Evolutionary conservation across 1,139 yeast genomes (phyloP).

Genomic region (Saccharomyces pastorianus): DNA sequence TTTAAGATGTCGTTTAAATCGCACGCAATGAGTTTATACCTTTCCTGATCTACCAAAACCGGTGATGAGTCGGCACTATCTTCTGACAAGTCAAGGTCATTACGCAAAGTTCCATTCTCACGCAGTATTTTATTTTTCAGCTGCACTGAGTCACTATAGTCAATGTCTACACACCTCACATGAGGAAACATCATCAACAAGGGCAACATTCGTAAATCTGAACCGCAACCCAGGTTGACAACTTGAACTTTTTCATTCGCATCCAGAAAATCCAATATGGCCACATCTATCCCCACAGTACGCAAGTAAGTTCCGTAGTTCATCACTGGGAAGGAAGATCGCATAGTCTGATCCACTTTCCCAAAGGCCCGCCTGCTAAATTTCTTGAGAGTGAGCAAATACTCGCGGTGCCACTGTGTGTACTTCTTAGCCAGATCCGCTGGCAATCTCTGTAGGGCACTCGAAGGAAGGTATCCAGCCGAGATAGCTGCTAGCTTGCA

Average conservation of each 20-base stretch:
- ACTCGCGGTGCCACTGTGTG: slow-evolving; percentile 17
- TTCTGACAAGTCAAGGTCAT: slow-evolving; percentile 15
- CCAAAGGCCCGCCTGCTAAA: slow-evolving; percentile 22
- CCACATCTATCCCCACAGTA: slow-evolving; percentile 50
- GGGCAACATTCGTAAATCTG: slow-evolving; percentile 59
- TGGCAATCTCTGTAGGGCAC: slow-evolving; percentile 32
- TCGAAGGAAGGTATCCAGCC: slow-evolving; percentile 50
- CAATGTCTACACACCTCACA: slow-evolving; percentile 60
- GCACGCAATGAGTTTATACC: slow-evolving; percentile 12
- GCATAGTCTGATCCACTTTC: slow-evolving; percentile 21
- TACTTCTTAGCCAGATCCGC: slow-evolving; percentile 34
- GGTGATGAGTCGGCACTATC: slow-evolving; percentile 13
- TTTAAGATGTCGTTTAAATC: slow-evolving; percentile 23
- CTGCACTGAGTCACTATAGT: slow-evolving; percentile 55
- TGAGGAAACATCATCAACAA: slow-evolving; percentile 20
- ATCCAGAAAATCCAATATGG: slow-evolving; percentile 44
- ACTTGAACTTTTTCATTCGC: slow-evolving; percentile 43
- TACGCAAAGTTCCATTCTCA: slow-evolving; percentile 18
- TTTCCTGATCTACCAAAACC: background rate
- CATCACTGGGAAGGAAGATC: slow-evolving; percentile 67
- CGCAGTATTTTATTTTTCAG: slow-evolving; percentile 46
- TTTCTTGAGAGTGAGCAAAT: slow-evolving; percentile 15
- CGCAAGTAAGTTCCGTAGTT: slow-evolving; percentile 77
- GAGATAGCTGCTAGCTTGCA: slow-evolving; percentile 56
- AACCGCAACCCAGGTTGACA: slow-evolving; percentile 87